phyloP scores from a whole-genome alignment of 208 protist species.

The Leishmania guyanensis region DNA sequence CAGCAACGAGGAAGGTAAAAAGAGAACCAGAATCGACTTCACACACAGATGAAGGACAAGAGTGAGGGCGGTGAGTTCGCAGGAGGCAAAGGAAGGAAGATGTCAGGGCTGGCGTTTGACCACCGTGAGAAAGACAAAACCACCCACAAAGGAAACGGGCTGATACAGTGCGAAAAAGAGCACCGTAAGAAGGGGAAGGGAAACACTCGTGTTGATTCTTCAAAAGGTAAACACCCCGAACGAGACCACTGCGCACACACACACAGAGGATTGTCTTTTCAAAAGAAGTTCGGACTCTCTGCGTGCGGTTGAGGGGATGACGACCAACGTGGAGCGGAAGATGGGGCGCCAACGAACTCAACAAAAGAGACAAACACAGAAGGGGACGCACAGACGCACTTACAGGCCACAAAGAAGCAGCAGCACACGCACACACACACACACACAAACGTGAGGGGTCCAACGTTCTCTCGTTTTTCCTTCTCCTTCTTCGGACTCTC shows the following conservation, averaged over 20 bases:
- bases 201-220: conserved; percentile 1
- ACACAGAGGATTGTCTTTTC: not conserved
- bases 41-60: not conserved
- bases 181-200: not conserved
- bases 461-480: not conserved
- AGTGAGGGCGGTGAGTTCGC: not conserved
- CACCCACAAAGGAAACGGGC: not conserved
- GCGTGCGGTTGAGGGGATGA: not conserved
- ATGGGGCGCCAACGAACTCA: not conserved
- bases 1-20: not conserved
- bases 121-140: not conserved
- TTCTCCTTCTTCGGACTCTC: no score
- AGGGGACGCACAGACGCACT: no score
- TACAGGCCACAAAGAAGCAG: not conserved
- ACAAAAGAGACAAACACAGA: not conserved
- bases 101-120: not conserved
- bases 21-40: not conserved
- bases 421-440: not conserved
- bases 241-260: not conserved
- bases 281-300: not conserved
- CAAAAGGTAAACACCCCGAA: not conserved
- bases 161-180: not conserved
- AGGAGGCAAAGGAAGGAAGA: not conserved
- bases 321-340: not conserved
- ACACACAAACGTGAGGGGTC: not conserved